These are phyloP conservation scores for Apiospora saccharicola DNA, from an alignment of 2,329 filamentous ascomycete genomes.

Conservation along the genomic window DNA sequence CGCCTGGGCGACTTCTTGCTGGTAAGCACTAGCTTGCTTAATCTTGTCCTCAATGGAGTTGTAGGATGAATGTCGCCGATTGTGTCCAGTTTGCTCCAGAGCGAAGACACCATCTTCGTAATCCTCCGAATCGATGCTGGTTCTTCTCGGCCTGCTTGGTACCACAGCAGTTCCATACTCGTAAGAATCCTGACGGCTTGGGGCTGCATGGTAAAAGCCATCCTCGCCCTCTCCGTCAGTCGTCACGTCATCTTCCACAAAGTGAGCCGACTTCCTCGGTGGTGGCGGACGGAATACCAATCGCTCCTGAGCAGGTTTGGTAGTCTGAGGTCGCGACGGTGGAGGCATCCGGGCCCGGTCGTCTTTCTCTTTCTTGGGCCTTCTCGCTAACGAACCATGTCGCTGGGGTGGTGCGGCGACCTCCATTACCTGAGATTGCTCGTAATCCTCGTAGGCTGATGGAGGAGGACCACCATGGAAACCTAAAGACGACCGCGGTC, in stretches of 20 bases:
- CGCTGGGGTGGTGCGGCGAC: constrained; percentile 45
- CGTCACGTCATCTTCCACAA: constrained; percentile 33
- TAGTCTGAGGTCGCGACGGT: constrained; percentile 49
- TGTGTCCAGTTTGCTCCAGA: constrained; percentile 40
- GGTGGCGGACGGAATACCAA: constrained; percentile 42
- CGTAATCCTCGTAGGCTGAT: constrained; percentile 48
- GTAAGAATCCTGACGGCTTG: background rate
- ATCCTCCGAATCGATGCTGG: constrained; percentile 19
- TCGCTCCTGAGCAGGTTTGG: constrained; percentile 37
- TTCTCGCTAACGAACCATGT: constrained; percentile 52
- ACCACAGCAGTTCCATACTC: constrained; percentile 20
- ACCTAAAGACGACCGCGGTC: constrained; percentile 52
- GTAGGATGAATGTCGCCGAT: constrained; percentile 41
- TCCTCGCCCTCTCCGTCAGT: background rate
- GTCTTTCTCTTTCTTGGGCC: constrained; percentile 48
- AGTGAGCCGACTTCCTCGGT: constrained; percentile 40
- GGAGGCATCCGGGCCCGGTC: constrained; percentile 59
- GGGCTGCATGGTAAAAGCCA: background rate
- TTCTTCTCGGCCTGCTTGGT: background rate
- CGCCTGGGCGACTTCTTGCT: constrained; percentile 58
- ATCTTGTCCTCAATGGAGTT: constrained; percentile 53
- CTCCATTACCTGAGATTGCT: constrained; percentile 46
- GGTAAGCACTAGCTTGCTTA: constrained; percentile 56
- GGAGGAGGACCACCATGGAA: constrained; percentile 37
- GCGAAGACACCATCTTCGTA: constrained; percentile 28